These are phyloP conservation scores for Persicaria maculosa DNA, from an alignment of 148 eudicot genomes.

Conservation along the genomic window DNA sequence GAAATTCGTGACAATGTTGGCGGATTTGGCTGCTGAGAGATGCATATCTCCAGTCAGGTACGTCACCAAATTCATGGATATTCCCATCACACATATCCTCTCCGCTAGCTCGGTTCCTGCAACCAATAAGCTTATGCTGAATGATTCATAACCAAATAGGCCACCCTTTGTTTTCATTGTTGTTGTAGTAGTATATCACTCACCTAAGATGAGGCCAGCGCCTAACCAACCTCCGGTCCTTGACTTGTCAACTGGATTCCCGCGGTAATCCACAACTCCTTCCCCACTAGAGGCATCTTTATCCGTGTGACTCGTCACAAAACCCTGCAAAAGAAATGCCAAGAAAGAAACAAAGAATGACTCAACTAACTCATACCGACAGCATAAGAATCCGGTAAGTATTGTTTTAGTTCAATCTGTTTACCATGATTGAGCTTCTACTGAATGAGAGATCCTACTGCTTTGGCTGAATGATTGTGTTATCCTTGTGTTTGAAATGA, in stretches of 20 bases:
- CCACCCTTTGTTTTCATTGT: background rate
- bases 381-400: background rate
- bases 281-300: constrained; percentile 32
- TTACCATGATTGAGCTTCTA: constrained; percentile 10
- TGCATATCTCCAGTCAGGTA: constrained; percentile 81
- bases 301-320: constrained; percentile 27
- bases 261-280: constrained; percentile 48
- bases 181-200: background rate
- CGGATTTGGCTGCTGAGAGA: constrained; percentile 79
- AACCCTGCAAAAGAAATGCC: constrained; percentile 35
- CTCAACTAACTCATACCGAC: too few relatives aligned
- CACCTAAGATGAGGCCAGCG: constrained; percentile 93
- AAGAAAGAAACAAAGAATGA: background rate
- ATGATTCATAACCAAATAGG: background rate
- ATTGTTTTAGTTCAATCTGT: background rate
- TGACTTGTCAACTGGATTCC: constrained; percentile 71
- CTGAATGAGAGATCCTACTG: background rate
- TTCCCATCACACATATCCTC: constrained; percentile 91
- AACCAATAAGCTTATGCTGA: background rate
- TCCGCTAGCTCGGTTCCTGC: constrained; percentile 86
- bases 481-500: background rate
- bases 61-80: constrained; percentile 87
- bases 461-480: background rate
- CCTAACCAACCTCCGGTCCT: constrained; percentile 91
- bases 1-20: constrained; percentile 89